Evolutionary conservation across 2,329 filamentous ascomycete species (phyloP), one percentile per base, ranked within the genome.

Genomic region (Pseudocercospora pini-densiflorae): DNA sequence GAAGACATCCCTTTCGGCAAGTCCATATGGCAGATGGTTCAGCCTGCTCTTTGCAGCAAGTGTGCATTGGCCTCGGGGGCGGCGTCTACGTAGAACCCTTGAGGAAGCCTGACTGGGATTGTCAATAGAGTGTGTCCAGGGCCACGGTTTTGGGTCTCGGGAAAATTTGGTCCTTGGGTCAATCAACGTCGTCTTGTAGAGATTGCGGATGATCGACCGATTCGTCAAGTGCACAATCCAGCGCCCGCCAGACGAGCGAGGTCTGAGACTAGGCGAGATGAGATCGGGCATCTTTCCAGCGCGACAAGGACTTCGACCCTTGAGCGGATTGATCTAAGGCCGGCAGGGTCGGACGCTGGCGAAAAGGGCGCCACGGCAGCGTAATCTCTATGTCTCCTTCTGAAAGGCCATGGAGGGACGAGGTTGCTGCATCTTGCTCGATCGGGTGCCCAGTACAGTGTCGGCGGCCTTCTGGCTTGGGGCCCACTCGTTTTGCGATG

Each of bases 181-280:
- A 45, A 62, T 63, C 64, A 40, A 59, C 64, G 59, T 69, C 67
- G 59, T 66, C 59, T 40, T 43, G 51, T 57, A 53, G 47, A 64
- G 65, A 67, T 68, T 63, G 68, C 68, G 68, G 61, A 61, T 60
- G 61, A 61, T 57, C 61, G 54, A 57, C 68, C 68, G 68, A 68
- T 70, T 64, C 65, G 65, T 58, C 59, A 59, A 51, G 10, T 33
- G 65, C n/a, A 53, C 63, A 49, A 45, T 19, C 40, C 14, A 24
- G n/a, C 24, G n/a, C 6, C 6, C 27, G 54, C 54, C 54, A 60
- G 21, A 14, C 54, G 53, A 57, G 45, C 24, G 43, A 31, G 24
- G 45, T 59, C 60, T 63, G 67, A 65, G 55, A 58, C 55, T 51
- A 59, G 29, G 59, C 67, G 64, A 66, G 64, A 66, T 69, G 63